A percentile compares a stretch with the other conserved stretches of the same genome.
Conservation (phyloP, 208 protist genomes). For the Leishmania mexicana region DNA sequence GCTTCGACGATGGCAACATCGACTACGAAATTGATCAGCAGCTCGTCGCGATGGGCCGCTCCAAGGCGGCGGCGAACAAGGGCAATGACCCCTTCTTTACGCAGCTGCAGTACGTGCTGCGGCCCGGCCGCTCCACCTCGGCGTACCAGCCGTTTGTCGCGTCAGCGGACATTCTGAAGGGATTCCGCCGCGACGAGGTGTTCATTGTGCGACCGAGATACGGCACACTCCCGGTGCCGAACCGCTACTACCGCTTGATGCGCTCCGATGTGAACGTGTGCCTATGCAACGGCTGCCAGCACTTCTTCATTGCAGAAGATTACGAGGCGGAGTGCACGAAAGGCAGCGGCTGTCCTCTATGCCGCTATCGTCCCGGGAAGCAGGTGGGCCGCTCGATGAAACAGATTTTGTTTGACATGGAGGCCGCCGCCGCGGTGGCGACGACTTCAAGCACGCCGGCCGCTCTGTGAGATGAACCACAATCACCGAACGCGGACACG, state of each 20-base stretch:
- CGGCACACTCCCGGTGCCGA: conserved; percentile 64
- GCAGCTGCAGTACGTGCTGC: conserved; percentile 83
- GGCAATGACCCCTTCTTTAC: conserved; percentile 88
- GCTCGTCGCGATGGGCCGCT: conserved; percentile 76
- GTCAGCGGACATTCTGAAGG: conserved; percentile 75
- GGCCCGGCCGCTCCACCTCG: conserved; percentile 61
- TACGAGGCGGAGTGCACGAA: conserved; percentile 93
- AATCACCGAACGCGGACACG: neutral
- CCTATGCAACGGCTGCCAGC: conserved; percentile 92
- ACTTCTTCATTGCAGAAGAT: conserved; percentile 93
- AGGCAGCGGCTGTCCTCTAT: conserved; percentile 89
- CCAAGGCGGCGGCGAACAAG: conserved; percentile 63
- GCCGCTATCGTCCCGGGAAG: conserved; percentile 71
- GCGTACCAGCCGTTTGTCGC: conserved; percentile 88
- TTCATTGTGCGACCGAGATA: conserved; percentile 83
- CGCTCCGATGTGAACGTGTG: conserved; percentile 73
- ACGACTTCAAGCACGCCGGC: neutral
- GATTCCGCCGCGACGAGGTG: conserved; percentile 86
- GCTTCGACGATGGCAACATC: conserved; percentile 89
- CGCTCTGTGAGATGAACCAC: neutral
- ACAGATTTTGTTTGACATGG: conserved; percentile 59
- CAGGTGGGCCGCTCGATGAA: conserved; percentile 61
- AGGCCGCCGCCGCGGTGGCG: conserved; percentile 9
- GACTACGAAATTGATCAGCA: conserved; percentile 87
- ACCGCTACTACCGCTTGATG: conserved; percentile 92